Base-by-base conservation (phyloP, 176 grass and related monocot genomes). In the Carex parvula region DNA sequence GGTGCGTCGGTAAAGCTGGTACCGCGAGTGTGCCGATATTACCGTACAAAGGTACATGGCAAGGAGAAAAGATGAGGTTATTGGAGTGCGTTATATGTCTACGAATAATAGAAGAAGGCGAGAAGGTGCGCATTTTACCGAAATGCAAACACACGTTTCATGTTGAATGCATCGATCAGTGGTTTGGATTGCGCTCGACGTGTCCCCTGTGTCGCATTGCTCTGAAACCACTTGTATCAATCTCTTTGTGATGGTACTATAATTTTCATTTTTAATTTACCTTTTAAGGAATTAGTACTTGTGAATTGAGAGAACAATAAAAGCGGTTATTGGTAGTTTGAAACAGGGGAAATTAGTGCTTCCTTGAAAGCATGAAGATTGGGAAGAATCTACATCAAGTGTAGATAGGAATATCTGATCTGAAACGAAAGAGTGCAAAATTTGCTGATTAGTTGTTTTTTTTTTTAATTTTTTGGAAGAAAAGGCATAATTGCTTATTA, bases 71-170 rank as follows among this genome's bases (percentile, higher is more conserved):
- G 6, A 37, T 75, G 85, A 81, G 4, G 15, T 41, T 39, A 58
- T 17, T 15, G 30, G 88, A 92, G 72, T 95, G 93, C 70, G 88
- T 81, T 17, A 91, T 95, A 62, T 95, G 93, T 79, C 86, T 95
- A 69, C 75, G 88, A 16, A 78, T 90, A 76, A 90, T 90, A 83
- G 75, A 80, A 20, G 74, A 37, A 8, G 80, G 88, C 52, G 90
- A 90, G 72, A 80, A 60, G 79, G 90, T 95, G 57, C 84, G 90
- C 30, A 53, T 89, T 75, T 87, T 94, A 62, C 86, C 86, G 33
- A 85, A 85, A 80, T 95, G 93, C 73, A 83, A 85, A 52, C 90
- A 95, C 85, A 84, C 78, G 29, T 95, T 95, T 84, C 93, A 90
- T 77, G 35, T 63, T 9, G 16, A 82, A 3, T 92, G 93, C 78